Evolutionary conservation across 73 alveolate genomes (phyloP).

Genomic region (Paramecium pentaurelia): DNA sequence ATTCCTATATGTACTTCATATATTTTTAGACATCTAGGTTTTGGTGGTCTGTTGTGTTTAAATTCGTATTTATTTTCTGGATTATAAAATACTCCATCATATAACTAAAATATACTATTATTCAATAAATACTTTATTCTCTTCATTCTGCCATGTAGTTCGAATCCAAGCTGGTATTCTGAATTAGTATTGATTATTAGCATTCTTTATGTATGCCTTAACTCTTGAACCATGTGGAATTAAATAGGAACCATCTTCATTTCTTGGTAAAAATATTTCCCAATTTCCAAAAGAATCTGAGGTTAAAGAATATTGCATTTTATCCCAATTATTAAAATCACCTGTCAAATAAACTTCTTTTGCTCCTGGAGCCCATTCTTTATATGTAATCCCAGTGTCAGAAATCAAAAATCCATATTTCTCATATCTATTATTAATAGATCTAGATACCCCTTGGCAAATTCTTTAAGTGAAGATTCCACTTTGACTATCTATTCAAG

Average conservation of each 20-base stretch:
- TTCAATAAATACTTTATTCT: slow-evolving; percentile 41
- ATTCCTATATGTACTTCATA: slow-evolving; percentile 98
- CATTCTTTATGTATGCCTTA: slow-evolving; percentile 64
- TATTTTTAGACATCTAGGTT: slow-evolving; percentile 85
- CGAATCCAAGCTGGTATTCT: slow-evolving; percentile 83
- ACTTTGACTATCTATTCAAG: slow-evolving; percentile 32
- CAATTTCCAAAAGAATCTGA: slow-evolving; percentile 72
- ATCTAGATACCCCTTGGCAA: slow-evolving; percentile 49
- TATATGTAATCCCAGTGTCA: slow-evolving; percentile 50
- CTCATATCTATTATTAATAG: slow-evolving; percentile 31
- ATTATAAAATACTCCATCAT: slow-evolving; percentile 82
- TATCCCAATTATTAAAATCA: slow-evolving; percentile 71
- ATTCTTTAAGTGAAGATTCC: slow-evolving; percentile 52
- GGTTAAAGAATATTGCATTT: slow-evolving; percentile 49
- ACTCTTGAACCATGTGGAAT: slow-evolving; percentile 70
- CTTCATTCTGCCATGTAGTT: slow-evolving; percentile 71
- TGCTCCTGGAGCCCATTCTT: slow-evolving; percentile 96
- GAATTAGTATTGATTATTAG: slow-evolving; percentile 65
- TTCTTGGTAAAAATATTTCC: slow-evolving; percentile 66
- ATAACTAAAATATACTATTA: neutral
- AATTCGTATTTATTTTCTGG: slow-evolving; percentile 78
- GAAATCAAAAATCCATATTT: slow-evolving; percentile 44
- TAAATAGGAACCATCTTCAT: slow-evolving; percentile 53
- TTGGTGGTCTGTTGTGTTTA: slow-evolving; percentile 75
- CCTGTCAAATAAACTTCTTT: slow-evolving; percentile 79